Evolutionary conservation across 257 asterid genomes (phyloP).

Genomic region (Nicotiana paniculata): DNA sequence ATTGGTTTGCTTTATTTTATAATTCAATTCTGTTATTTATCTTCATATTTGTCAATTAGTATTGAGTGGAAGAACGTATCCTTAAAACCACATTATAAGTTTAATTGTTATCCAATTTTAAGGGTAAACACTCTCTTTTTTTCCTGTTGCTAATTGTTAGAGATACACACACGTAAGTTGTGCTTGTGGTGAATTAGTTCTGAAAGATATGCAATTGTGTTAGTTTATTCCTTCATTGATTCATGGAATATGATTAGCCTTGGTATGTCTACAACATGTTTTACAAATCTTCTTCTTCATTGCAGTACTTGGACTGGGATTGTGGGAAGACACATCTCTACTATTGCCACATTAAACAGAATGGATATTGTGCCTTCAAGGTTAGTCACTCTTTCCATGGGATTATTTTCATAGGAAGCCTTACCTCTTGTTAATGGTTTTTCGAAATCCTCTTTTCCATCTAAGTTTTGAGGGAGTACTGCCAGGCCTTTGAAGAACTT

Average conservation of each 20-base stretch:
- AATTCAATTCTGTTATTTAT: too few species aligned
- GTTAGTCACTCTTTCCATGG: constrained; percentile 21
- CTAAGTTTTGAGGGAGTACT: background rate
- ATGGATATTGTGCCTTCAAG: constrained; percentile 55
- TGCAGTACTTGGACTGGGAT: constrained; percentile 63
- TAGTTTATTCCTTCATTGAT: background rate
- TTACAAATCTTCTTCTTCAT: constrained; percentile 3
- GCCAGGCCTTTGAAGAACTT: constrained; percentile 4
- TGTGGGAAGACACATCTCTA: constrained; percentile 53
- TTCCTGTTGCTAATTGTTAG: background rate
- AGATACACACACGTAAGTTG: background rate
- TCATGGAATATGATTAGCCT: background rate
- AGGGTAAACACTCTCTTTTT: background rate
- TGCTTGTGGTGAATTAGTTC: background rate
- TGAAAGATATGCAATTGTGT: background rate
- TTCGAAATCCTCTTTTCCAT: background rate
- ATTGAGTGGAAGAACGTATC: too few species aligned
- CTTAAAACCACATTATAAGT: too few species aligned
- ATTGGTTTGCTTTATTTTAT: too few species aligned
- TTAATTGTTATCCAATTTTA: too few species aligned
- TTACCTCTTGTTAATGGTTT: background rate
- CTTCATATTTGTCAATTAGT: too few species aligned
- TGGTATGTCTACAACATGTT: background rate
- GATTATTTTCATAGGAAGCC: background rate
- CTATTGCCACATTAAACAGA: constrained; percentile 35